These are phyloP conservation scores for Microdochium paspali DNA, from an alignment of 2,329 filamentous ascomycete genomes.

Conservation along the genomic window DNA sequence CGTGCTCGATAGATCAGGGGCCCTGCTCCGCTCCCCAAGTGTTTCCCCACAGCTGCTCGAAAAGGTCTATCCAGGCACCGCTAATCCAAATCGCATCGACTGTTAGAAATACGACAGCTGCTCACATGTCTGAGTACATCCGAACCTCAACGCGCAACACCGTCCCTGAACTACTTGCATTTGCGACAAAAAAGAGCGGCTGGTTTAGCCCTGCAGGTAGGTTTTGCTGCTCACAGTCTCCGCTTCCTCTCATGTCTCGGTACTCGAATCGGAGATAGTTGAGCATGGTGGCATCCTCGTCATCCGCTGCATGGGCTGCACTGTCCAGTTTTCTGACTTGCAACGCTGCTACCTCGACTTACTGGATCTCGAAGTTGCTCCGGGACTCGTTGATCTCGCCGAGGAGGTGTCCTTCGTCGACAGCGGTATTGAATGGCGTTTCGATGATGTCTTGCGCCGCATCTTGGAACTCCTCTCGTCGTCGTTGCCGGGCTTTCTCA, in stretches of 20 bases:
- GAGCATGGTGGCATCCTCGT: background rate
- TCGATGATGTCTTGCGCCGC: slow-evolving; percentile 2
- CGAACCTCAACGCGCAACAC: no score
- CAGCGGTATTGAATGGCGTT: slow-evolving; percentile 4
- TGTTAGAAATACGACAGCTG: no score
- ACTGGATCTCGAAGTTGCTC: slow-evolving; percentile 5
- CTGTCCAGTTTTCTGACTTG: background rate
- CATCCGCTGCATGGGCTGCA: background rate
- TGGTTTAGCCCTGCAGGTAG: background rate
- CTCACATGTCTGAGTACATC: no score
- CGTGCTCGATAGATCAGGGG: no score
- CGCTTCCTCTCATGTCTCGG: background rate
- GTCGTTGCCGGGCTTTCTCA: background rate
- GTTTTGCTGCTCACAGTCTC: background rate
- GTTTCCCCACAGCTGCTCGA: no score
- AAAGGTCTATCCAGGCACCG: no score
- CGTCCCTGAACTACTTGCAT: background rate
- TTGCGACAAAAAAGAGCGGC: background rate
- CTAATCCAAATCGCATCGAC: no score
- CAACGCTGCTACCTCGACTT: slow-evolving; percentile 5
- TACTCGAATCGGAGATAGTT: background rate
- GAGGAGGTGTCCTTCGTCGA: slow-evolving; percentile 4
- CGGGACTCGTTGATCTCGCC: slow-evolving; percentile 5
- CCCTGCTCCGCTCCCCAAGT: no score
- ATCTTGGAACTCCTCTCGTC: slow-evolving; percentile 3